phyloP scores from a whole-genome alignment of 2,329 filamentous ascomycete species.

The Phialophora tarda region DNA sequence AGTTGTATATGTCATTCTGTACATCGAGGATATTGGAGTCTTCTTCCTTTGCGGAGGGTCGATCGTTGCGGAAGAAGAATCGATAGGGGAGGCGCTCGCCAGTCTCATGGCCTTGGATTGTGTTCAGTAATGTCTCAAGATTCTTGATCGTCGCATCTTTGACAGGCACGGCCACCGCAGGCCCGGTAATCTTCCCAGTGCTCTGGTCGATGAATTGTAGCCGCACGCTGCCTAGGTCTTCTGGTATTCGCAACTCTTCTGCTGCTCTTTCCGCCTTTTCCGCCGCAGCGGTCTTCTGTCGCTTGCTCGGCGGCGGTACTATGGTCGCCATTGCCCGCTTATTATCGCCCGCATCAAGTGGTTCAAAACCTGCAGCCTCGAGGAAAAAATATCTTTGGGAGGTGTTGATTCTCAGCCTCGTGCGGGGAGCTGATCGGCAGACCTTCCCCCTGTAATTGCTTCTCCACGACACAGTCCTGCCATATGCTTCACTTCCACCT shows the following conservation, averaged over 20 bases:
- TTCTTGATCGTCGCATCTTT: slow-evolving; percentile 88
- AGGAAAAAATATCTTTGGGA: slow-evolving; percentile 20
- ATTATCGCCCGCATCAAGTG: not conserved
- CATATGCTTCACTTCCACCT: not conserved
- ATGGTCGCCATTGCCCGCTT: slow-evolving; percentile 72
- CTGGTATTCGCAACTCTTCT: slow-evolving; percentile 70
- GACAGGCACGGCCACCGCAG: slow-evolving; percentile 75
- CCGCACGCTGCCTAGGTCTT: slow-evolving; percentile 75
- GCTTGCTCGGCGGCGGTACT: slow-evolving; percentile 82
- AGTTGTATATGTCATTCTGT: slow-evolving; percentile 56
- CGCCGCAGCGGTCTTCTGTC: slow-evolving; percentile 76
- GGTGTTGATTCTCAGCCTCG: slow-evolving; percentile 17
- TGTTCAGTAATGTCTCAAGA: slow-evolving; percentile 84
- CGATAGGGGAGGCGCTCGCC: slow-evolving; percentile 69
- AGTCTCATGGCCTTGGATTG: slow-evolving; percentile 73
- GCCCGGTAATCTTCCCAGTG: slow-evolving; percentile 69
- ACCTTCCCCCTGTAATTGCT: slow-evolving; percentile 11
- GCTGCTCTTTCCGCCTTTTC: slow-evolving; percentile 76
- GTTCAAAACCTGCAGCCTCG: slow-evolving; percentile 5
- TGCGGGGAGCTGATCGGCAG: slow-evolving; percentile 23
- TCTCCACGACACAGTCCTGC: not conserved
- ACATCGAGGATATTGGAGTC: slow-evolving; percentile 52
- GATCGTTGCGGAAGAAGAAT: slow-evolving; percentile 62
- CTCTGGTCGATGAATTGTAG: slow-evolving; percentile 88
- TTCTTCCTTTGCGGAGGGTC: slow-evolving; percentile 38